These are phyloP conservation scores for Spirogloea muscicola DNA, from an alignment of 139 green algal genomes.

Conservation along the genomic window DNA sequence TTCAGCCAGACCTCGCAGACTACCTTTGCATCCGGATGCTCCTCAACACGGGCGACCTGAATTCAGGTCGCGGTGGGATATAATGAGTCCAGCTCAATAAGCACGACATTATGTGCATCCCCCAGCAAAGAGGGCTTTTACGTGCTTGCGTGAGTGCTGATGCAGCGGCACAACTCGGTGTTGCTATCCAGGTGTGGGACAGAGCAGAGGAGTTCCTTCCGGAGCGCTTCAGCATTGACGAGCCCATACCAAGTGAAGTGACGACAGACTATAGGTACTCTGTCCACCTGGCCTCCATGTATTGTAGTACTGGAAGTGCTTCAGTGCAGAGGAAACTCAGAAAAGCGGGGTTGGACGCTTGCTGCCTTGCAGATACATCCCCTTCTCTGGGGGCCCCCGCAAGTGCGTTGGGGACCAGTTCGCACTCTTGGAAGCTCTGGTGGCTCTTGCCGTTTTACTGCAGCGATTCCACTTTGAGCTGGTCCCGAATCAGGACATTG, in stretches of 20 bases:
- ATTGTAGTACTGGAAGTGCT: background rate
- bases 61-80: no score
- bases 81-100: no score
- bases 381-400: conserved; percentile 82
- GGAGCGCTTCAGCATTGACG: conserved; percentile 88
- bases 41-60: background rate
- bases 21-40: no score
- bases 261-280: conserved; percentile 91
- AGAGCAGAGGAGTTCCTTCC: conserved; percentile 80
- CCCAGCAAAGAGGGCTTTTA: no score
- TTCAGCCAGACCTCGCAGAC: no score
- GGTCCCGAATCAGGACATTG: conserved; percentile 73
- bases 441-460: conserved; percentile 73
- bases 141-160: no score
- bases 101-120: no score
- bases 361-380: conserved; percentile 71
- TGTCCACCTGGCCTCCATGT: no score
- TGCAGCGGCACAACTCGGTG: no score
- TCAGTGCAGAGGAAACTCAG: background rate
- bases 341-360: conserved; percentile 1
- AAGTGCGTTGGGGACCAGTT: conserved; percentile 98
- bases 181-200: conserved; percentile 66
- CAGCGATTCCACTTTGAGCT: conserved; percentile 74
- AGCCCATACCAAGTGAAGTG: conserved; percentile 83
- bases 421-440: conserved; percentile 70